Evolutionary conservation across 257 asterid species (phyloP).

Genomic region (Salvia rosmarinus): DNA sequence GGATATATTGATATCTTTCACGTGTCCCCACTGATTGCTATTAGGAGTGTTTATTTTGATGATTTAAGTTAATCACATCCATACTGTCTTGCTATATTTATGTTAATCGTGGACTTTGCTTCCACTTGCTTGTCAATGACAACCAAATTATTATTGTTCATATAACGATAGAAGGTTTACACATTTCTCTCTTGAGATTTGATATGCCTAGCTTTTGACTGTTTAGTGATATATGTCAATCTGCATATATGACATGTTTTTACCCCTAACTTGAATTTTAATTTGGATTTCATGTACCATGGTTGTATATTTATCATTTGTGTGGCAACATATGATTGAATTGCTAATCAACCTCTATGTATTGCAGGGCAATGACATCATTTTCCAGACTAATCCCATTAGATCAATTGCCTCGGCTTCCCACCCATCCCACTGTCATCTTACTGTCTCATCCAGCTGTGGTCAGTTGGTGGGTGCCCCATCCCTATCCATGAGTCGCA

Average conservation of each 20-base stretch:
- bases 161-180: neutral
- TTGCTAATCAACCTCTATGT: slow-evolving; percentile 27
- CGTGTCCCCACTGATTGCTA: neutral
- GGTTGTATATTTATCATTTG: neutral
- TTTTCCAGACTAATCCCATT: slow-evolving; percentile 48
- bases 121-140: no score
- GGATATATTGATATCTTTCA: neutral
- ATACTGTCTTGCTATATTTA: no score
- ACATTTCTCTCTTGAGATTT: slow-evolving; percentile 20
- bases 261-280: neutral
- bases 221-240: neutral
- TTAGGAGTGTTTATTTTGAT: neutral
- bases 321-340: slow-evolving; percentile 11
- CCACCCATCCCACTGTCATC: slow-evolving; percentile 39
- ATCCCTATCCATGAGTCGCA: slow-evolving; percentile 38
- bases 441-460: slow-evolving; percentile 43
- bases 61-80: no score
- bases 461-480: slow-evolving; percentile 42
- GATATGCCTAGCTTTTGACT: slow-evolving; percentile 4
- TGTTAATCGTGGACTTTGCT: no score
- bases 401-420: slow-evolving; percentile 41
- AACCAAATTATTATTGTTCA: no score
- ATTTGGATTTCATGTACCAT: neutral
- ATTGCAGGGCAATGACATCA: slow-evolving; percentile 63
- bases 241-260: neutral